These are phyloP conservation scores for Thermothelomyces thermophilus DNA, from an alignment of 2,329 filamentous ascomycete species.

Conservation along the genomic window DNA sequence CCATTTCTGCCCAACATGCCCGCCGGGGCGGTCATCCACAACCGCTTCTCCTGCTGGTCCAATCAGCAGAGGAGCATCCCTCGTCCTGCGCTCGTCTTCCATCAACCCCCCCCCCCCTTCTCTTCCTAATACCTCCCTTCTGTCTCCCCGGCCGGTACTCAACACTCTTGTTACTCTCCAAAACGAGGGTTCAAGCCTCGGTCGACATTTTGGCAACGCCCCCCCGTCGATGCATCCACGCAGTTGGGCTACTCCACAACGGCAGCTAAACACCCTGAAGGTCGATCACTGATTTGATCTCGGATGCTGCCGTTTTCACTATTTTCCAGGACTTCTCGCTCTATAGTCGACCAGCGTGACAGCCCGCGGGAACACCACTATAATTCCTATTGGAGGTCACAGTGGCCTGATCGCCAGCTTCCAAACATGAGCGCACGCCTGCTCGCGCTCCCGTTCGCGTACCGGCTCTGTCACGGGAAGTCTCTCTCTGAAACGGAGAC, in stretches of 20 bases:
- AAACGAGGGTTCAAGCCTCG: neutral
- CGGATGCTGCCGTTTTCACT: conserved; percentile 21
- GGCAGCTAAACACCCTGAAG: conserved; percentile 15
- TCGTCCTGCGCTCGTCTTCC: conserved; percentile 10
- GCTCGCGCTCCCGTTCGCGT: conserved; percentile 15
- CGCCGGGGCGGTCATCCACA: conserved; percentile 25
- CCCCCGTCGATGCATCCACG: conserved; percentile 12
- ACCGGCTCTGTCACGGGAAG: conserved; percentile 14
- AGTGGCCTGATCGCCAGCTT: conserved; percentile 6
- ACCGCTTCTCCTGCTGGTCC: conserved; percentile 28
- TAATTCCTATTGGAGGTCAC: conserved; percentile 13
- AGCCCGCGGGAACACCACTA: conserved; percentile 6
- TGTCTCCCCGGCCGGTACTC: conserved; percentile 17
- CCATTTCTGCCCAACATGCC: conserved; percentile 30
- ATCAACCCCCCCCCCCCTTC: conserved; percentile 8
- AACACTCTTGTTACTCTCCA: conserved; percentile 9
- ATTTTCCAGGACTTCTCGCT: conserved; percentile 2
- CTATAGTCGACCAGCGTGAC: conserved; percentile 7
- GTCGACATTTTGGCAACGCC: neutral
- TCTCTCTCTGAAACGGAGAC: conserved; percentile 16
- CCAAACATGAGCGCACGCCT: conserved; percentile 4
- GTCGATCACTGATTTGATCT: conserved; percentile 27
- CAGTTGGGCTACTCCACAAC: conserved; percentile 6
- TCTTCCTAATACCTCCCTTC: too few species aligned
- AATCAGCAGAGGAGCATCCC: conserved; percentile 19